Evolutionary conservation across 202 grass and related monocot genomes (phyloP).

Genomic region (Eragrostis tef): DNA sequence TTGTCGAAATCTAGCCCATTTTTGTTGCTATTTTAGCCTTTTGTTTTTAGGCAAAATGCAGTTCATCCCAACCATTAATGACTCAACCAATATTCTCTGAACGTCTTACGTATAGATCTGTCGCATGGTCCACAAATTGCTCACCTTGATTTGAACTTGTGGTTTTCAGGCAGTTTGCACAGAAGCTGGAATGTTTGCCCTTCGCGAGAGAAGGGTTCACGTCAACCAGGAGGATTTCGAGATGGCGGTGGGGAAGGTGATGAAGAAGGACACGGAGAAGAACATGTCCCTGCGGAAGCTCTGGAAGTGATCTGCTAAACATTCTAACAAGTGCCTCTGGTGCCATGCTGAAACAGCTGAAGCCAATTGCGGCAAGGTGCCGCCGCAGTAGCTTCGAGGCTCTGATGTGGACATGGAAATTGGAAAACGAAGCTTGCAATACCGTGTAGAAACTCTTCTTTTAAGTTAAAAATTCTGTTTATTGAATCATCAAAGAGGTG

Average conservation of each 20-base stretch:
- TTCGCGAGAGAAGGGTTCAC: slow-evolving; percentile 84
- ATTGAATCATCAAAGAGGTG: background rate
- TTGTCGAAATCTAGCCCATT: background rate
- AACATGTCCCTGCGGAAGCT: slow-evolving; percentile 92
- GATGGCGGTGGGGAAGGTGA: slow-evolving; percentile 85
- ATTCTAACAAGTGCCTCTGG: too few species aligned
- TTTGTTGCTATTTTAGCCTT: background rate
- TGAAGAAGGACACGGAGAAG: slow-evolving; percentile 90
- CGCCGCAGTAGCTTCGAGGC: background rate
- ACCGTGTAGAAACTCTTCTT: background rate
- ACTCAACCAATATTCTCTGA: background rate
- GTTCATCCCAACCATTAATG: background rate
- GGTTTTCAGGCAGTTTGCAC: slow-evolving; percentile 75
- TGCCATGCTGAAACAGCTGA: background rate
- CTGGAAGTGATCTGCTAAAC: slow-evolving; percentile 59
- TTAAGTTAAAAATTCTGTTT: background rate
- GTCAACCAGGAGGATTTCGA: slow-evolving; percentile 90
- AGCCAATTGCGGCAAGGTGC: background rate
- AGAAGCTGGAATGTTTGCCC: slow-evolving; percentile 93
- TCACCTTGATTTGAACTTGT: slow-evolving; percentile 3
- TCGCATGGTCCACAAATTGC: background rate
- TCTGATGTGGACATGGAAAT: background rate
- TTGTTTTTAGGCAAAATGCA: background rate
- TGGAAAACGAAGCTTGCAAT: background rate
- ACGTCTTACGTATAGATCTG: background rate